These are phyloP conservation scores for Phytophthora chlamydospora DNA, from an alignment of 352 stramenopile genomes.

Conservation along the genomic window DNA sequence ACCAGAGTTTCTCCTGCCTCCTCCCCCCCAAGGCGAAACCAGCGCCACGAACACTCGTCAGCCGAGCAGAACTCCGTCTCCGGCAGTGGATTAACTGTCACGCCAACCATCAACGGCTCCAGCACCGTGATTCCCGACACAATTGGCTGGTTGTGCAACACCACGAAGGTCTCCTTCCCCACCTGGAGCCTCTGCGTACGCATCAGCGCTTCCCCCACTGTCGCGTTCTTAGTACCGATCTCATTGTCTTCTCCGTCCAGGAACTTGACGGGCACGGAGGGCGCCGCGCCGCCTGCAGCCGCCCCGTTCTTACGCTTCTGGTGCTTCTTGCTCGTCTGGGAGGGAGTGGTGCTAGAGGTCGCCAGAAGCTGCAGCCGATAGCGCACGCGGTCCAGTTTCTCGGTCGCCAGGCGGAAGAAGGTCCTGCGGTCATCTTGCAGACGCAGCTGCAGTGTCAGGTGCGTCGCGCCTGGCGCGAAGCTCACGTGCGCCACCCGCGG, in stretches of 20 bases:
- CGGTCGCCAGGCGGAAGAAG: conserved; percentile 45
- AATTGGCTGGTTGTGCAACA: conserved; percentile 67
- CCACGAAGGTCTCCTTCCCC: conserved; percentile 46
- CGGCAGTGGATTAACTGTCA: conserved; percentile 51
- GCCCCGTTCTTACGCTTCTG: conserved; percentile 12
- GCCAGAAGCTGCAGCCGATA: conserved; percentile 67
- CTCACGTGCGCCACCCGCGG: conserved; percentile 57
- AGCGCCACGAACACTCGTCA: conserved; percentile 69
- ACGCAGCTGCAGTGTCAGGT: conserved; percentile 56
- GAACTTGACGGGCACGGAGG: conserved; percentile 50
- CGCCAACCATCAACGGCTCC: conserved; percentile 52
- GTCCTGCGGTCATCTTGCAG: conserved; percentile 58
- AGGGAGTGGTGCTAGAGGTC: conserved; percentile 5
- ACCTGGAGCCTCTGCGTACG: conserved; percentile 49
- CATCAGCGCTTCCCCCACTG: conserved; percentile 55
- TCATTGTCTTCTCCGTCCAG: conserved; percentile 38
- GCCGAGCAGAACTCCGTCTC: conserved; percentile 68
- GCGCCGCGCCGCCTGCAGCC: conserved; percentile 7
- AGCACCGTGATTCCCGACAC: conserved; percentile 55
- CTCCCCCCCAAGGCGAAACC: conserved; percentile 44
- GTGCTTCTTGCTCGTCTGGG: conserved; percentile 33
- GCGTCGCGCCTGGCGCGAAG: conserved; percentile 44
- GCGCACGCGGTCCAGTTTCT: conserved; percentile 64
- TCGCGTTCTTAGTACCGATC: conserved; percentile 37
- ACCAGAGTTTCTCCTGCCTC: conserved; percentile 23